These are phyloP conservation scores for Lactarius pseudohatsudake DNA, from an alignment of 768 basidiomycete species.

Conservation along the genomic window DNA sequence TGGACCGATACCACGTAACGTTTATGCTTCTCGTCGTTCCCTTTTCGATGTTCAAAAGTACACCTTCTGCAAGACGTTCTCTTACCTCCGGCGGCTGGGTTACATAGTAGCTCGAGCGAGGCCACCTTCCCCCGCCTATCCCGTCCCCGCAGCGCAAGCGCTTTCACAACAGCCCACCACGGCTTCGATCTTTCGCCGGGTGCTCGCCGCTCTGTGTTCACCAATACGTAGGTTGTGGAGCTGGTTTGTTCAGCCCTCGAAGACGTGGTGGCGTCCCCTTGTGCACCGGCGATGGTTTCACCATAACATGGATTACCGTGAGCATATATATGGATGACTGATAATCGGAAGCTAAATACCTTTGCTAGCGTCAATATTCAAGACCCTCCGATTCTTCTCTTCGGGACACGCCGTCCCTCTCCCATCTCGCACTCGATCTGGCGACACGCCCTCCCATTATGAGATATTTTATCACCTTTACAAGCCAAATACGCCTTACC, in stretches of 20 bases:
- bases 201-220: conserved; percentile 37
- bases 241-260: conserved; percentile 35
- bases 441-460: conserved; percentile 54
- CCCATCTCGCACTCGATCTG: conserved; percentile 33
- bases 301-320: conserved; percentile 54
- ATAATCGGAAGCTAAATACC: conserved; percentile 1
- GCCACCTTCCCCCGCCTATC: conserved; percentile 56
- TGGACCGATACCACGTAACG: conserved; percentile 86
- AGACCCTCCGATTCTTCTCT: conserved; percentile 68
- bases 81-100: conserved; percentile 89
- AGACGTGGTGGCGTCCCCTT: conserved; percentile 71
- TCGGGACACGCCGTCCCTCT: conserved; percentile 58
- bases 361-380: conserved; percentile 62
- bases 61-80: conserved; percentile 64
- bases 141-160: conserved; percentile 43
- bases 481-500: conserved; percentile 85
- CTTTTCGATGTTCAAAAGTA: not conserved
- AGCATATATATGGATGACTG: conserved; percentile 29
- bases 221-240: conserved; percentile 35
- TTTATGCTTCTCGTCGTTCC: not conserved
- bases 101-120: conserved; percentile 82
- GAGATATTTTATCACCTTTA: conserved; percentile 86
- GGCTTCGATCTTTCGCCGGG: conserved; percentile 38
- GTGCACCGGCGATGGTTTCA: conserved; percentile 47
- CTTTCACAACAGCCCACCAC: conserved; percentile 25